A percentile compares a stretch with the other conserved stretches of the same genome.
Evolutionary conservation across 345 rosid species (phyloP).

Genomic region (Angophora floribunda): DNA sequence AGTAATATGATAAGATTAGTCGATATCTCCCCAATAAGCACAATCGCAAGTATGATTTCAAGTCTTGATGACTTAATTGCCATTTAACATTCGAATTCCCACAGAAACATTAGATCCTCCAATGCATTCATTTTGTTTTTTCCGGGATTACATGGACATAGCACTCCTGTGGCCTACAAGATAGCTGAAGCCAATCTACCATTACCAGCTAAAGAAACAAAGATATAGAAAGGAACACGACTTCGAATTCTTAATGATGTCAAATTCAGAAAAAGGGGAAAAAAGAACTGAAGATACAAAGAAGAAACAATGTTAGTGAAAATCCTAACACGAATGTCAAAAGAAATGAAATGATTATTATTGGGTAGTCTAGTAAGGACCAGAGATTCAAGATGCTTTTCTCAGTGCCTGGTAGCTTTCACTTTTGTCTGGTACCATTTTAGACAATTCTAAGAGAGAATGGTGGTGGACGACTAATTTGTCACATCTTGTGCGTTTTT

Average conservation of each 20-base stretch:
- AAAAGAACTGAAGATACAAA: slow-evolving; percentile 9
- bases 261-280: background rate
- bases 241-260: background rate
- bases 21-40: too few relatives aligned
- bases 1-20: too few relatives aligned
- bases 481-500: background rate
- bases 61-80: too few relatives aligned
- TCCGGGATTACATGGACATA: background rate
- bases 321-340: background rate
- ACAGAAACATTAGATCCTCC: background rate
- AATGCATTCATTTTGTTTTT: background rate
- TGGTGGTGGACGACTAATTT: background rate
- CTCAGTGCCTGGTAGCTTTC: background rate
- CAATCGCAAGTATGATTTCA: background rate
- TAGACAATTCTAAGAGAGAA: background rate
- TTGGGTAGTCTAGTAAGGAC: background rate
- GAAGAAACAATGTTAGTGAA: background rate
- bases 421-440: background rate
- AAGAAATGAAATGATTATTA: background rate
- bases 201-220: background rate
- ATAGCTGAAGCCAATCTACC: background rate
- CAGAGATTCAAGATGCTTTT: background rate
- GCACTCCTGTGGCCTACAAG: background rate
- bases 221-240: background rate
- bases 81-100: background rate